A percentile compares a stretch with the other conserved stretches of the same genome.
phyloP scores from a whole-genome alignment of 2,329 filamentous ascomycete species.

The Metarhizium robertsii region DNA sequence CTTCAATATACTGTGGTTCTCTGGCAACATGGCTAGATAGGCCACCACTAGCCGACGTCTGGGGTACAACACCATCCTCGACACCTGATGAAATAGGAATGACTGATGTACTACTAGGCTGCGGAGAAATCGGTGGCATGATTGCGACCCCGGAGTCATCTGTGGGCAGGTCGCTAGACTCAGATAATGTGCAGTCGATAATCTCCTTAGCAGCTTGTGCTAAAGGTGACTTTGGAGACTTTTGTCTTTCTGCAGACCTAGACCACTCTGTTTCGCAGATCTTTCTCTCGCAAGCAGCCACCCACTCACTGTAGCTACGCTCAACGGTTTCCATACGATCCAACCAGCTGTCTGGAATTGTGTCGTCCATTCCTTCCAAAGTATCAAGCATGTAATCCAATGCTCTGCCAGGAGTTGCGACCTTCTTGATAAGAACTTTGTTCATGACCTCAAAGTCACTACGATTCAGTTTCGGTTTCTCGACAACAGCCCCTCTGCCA shows the following conservation, averaged over 20 bases:
- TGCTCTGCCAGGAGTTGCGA: conserved; percentile 59
- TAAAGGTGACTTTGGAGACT: not conserved
- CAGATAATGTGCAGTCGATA: not conserved
- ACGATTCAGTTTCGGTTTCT: conserved; percentile 23
- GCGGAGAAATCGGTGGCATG: not conserved
- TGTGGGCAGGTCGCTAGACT: not conserved
- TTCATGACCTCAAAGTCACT: conserved; percentile 51
- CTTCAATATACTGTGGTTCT: not conserved
- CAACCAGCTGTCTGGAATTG: conserved; percentile 78
- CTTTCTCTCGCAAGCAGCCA: conserved; percentile 63
- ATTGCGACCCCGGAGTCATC: not conserved
- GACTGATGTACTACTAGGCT: not conserved
- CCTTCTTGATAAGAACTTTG: conserved; percentile 54
- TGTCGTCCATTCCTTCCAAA: conserved; percentile 75
- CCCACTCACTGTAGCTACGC: conserved; percentile 70
- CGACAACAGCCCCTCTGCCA: conserved; percentile 7
- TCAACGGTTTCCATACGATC: conserved; percentile 78
- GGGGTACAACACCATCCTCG: not conserved
- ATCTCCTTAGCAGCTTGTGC: not conserved
- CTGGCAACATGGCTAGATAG: not conserved
- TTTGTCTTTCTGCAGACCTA: not conserved
- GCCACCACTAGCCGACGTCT: not conserved
- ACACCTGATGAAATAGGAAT: not conserved
- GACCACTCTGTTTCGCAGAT: conserved; percentile 57
- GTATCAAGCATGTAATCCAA: conserved; percentile 82